These are phyloP conservation scores for Zoysia pacifica DNA, from an alignment of 176 grass and related monocot genomes.

Conservation along the genomic window DNA sequence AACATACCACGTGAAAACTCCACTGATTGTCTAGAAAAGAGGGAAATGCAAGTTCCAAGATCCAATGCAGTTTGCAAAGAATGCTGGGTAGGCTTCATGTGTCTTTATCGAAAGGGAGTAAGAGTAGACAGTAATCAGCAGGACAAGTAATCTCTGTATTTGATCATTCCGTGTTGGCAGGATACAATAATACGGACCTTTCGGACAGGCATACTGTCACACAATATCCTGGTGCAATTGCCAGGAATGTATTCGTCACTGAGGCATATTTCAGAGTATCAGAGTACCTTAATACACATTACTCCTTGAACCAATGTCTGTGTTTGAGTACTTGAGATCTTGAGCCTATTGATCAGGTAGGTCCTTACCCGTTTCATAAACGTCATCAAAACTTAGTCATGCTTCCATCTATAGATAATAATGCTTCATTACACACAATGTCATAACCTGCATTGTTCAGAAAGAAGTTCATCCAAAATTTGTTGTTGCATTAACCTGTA, in stretches of 20 bases:
- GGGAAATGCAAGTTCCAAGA: slow-evolving; percentile 30
- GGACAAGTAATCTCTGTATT: slow-evolving; percentile 15
- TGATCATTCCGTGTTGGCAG: slow-evolving; percentile 4
- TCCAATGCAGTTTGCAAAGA: slow-evolving; percentile 10
- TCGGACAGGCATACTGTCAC: not conserved
- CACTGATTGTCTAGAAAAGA: slow-evolving; percentile 20
- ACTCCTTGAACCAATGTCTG: not conserved
- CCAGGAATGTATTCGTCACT: not conserved
- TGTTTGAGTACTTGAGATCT: not conserved
- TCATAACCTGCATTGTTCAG: not conserved
- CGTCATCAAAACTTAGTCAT: slow-evolving; percentile 9
- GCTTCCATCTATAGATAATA: slow-evolving; percentile 9
- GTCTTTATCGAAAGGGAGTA: slow-evolving; percentile 13
- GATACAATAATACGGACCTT: not conserved
- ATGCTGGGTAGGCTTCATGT: slow-evolving; percentile 14
- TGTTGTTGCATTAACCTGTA: not conserved
- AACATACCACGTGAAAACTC: slow-evolving; percentile 30
- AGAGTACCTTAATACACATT: not conserved
- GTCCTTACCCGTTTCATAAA: not conserved
- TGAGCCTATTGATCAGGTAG: not conserved
- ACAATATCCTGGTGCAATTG: not conserved
- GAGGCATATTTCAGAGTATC: not conserved
- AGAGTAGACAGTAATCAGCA: slow-evolving; percentile 15
- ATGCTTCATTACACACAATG: not conserved
- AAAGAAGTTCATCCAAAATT: not conserved